Evolutionary conservation across 2,329 filamentous ascomycete species (phyloP), one percentile per base, ranked within the genome.

Genomic region (Xenosphaeropsis pyriputrescens): DNA sequence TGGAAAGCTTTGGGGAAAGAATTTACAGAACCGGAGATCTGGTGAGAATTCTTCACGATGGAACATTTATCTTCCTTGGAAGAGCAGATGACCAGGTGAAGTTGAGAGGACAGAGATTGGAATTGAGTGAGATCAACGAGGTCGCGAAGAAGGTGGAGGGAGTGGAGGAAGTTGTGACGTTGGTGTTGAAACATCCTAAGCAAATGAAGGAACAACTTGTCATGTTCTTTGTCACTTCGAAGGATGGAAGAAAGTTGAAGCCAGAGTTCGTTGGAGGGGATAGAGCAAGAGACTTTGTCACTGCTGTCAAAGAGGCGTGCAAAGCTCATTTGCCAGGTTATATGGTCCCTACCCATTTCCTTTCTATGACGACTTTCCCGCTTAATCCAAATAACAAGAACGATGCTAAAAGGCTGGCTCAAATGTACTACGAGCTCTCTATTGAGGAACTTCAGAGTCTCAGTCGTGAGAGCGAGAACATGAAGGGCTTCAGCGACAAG

Each of bases 71-170:
- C 39, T 95, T 95, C 52, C 65, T 93, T 2, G 88, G 89, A 2
- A 74, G 89, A 12, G 81, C 80, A 5, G 89, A 96, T 52, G 85
- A 93, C 39, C 88, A 96, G 57, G 79, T 94, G 44, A 96, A 96
- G 55, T 68, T 95, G 3, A 75, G 89, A 9, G 88, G 88, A 0
- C 88, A 95, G 54, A 70, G 88, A 12, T 68, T 96, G 1, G 89
- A 96, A 51, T 80, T 93, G 42, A 83, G 80, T 1, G 88, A 96
- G 60, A 93, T 95, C 56, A 91, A 93, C 47, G 78, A 88, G 35
- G 73, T 81, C 7, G 85, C 94, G 48, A 76, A 75, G 26, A 75
- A 74, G 0, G 65, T 73, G 0, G 44, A 56, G 0, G 61, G 61
- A 1, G 59, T 91, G 7, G 63, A 69, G 12, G 84, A 93, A 47